Evolutionary conservation across 768 basidiomycete genomes (phyloP).

Genomic region (Galerina marginata): DNA sequence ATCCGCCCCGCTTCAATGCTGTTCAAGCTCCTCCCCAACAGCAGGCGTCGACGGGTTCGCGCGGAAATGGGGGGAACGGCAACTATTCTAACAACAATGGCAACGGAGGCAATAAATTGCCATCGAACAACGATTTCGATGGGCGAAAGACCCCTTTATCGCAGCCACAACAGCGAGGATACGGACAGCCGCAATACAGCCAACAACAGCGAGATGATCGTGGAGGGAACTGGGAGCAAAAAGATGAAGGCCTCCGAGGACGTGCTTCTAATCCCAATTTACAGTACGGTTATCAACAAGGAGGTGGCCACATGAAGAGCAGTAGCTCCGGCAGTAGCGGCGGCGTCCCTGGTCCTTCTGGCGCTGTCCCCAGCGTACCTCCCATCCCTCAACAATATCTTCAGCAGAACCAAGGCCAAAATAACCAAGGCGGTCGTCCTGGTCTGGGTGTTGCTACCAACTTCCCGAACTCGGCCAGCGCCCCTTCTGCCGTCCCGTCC

Average conservation of each 20-base stretch:
- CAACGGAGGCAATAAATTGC: conserved; percentile 48
- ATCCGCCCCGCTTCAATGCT: conserved; percentile 75
- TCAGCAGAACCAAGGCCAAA: conserved; percentile 56
- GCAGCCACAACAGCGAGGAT: conserved; percentile 45
- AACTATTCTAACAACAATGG: conserved; percentile 43
- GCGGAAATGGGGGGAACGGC: conserved; percentile 31
- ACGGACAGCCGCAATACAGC: conserved; percentile 44
- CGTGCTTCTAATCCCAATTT: conserved; percentile 75
- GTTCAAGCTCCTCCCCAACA: conserved; percentile 53
- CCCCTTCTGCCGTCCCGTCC: conserved; percentile 28
- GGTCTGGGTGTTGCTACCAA: conserved; percentile 42
- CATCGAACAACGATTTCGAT: conserved; percentile 67
- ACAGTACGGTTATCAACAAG: conserved; percentile 64
- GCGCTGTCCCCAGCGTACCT: conserved; percentile 67
- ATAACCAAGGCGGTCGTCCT: conserved; percentile 34
- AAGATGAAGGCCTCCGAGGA: conserved; percentile 59
- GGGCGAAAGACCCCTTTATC: conserved; percentile 66
- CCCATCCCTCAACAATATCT: conserved; percentile 77
- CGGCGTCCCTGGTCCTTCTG: conserved; percentile 29
- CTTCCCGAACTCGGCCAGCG: conserved; percentile 36
- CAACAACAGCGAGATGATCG: conserved; percentile 37
- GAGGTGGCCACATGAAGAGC: conserved; percentile 39
- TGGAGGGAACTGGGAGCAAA: conserved; percentile 46
- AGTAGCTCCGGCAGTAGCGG: conserved; percentile 37
- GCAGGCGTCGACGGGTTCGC: conserved; percentile 41